Evolutionary conservation across 257 asterid genomes (phyloP), one percentile per base, ranked within the genome.

Genomic region (Penstemon davidsonii): DNA sequence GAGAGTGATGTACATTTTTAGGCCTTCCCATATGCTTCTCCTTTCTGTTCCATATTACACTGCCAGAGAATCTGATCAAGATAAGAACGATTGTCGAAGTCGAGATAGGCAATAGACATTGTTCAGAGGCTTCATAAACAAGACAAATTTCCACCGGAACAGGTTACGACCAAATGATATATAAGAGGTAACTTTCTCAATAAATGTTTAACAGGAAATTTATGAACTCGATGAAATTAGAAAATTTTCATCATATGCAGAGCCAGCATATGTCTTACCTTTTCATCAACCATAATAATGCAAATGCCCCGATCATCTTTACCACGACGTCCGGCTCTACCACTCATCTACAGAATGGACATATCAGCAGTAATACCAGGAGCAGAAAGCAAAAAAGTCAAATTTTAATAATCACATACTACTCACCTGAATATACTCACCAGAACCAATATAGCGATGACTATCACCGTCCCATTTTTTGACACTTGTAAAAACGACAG

Each of bases 291-390:
- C 99, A 93, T 93, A 76, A 93, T 87, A 54, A 93, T 85, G 81
- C 99, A 93, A 74, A 93, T 93, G 45, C 97, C 97, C 60, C 88
- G 86, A 62, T 80, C 94, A 87, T 93, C 97, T 87, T 93, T 93
- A 69, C 99, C 99, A 78, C 99, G 97, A 6, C 99, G 99, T 70
- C 99, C 97, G 79, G 99, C 99, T 85, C 99, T 91, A 72, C 99
- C 99, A 79, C 99, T 93, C 99, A 93, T 93, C 96, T 93, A 73
- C 55, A 78, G 64, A 64, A 72, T 72, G 59, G 68, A 52, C 5
- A 83, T 42, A 76, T 68, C 76, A 76, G 72, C 36, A 61, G 18
- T 49, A 56, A 37, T 62, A 61, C 12, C 15, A 25, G 71, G 62
- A 56, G 42, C 41, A 67, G 19, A 64, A 42, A 62, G 37, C 11